Evolutionary conservation across 768 basidiomycete genomes (phyloP).

Genomic region (Lentinula aciculospora): DNA sequence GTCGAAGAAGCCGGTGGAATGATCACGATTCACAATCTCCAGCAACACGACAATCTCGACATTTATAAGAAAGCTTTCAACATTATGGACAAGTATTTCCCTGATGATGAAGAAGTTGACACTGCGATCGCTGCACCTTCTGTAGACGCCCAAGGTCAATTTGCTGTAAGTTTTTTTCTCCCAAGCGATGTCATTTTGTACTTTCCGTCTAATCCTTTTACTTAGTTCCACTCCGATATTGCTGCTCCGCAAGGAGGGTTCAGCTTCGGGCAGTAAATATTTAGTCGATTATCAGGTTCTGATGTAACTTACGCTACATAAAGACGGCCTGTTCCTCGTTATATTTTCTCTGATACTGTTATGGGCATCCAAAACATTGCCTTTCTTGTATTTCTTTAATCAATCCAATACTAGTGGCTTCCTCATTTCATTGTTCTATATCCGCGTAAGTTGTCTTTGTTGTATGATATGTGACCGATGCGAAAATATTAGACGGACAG

Average conservation of each 20-base stretch:
- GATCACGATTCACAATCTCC: conserved; percentile 97
- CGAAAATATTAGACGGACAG: not conserved
- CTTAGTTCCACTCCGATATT: conserved; percentile 78
- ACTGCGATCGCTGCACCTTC: conserved; percentile 73
- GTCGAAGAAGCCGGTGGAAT: conserved; percentile 99
- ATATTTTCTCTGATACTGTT: not conserved
- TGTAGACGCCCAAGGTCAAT: conserved; percentile 68
- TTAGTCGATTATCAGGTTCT: not conserved
- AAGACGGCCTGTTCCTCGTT: not conserved
- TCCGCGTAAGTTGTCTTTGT: not conserved
- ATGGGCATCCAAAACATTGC: not conserved
- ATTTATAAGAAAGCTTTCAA: conserved; percentile 99
- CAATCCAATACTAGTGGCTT: not conserved
- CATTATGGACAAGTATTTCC: conserved; percentile 98
- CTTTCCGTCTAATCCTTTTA: conserved; percentile 10
- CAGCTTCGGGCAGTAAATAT: conserved; percentile 70
- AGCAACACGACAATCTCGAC: conserved; percentile 98
- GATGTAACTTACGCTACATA: not conserved
- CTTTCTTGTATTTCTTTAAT: not conserved
- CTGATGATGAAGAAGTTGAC: conserved; percentile 92
- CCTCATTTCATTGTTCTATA: not conserved
- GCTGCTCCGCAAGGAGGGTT: conserved; percentile 93
- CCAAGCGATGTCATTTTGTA: not conserved
- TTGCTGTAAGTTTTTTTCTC: conserved; percentile 61
- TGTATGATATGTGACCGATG: not conserved